phyloP scores from a whole-genome alignment of 2,329 filamentous ascomycete species.

The Fusarium pseudoanthophilum region DNA sequence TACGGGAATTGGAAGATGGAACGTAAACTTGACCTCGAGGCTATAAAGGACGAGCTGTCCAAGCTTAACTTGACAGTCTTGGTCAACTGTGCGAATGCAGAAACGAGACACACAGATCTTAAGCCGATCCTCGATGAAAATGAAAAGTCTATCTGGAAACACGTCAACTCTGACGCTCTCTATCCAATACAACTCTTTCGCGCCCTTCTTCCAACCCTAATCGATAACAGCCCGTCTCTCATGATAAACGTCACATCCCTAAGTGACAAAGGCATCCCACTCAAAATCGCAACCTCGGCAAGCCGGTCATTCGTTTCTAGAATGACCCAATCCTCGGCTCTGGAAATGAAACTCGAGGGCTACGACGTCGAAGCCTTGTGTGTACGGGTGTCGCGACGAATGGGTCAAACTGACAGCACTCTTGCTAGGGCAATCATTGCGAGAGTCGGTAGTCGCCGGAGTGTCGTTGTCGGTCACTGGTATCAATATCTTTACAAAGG shows the following conservation, averaged over 20 bases:
- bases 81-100: not conserved
- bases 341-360: not conserved
- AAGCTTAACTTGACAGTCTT: not conserved
- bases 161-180: not conserved
- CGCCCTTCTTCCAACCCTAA: not conserved
- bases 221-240: not conserved
- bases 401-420: not conserved
- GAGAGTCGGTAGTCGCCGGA: not conserved
- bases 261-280: not conserved
- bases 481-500: not conserved
- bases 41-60: not conserved
- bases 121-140: not conserved
- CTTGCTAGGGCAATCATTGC: not conserved
- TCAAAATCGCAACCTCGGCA: not conserved
- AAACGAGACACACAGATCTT: too few relatives aligned
- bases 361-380: not conserved
- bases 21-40: not conserved
- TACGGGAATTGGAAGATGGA: not conserved
- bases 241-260: not conserved
- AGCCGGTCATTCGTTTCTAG: not conserved
- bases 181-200: not conserved
- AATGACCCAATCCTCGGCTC: not conserved
- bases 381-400: not conserved
- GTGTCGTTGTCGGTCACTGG: not conserved
- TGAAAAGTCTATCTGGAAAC: not conserved